Evolutionary conservation across 139 green algal species (phyloP).

Genomic region (Trebouxia sp.): DNA sequence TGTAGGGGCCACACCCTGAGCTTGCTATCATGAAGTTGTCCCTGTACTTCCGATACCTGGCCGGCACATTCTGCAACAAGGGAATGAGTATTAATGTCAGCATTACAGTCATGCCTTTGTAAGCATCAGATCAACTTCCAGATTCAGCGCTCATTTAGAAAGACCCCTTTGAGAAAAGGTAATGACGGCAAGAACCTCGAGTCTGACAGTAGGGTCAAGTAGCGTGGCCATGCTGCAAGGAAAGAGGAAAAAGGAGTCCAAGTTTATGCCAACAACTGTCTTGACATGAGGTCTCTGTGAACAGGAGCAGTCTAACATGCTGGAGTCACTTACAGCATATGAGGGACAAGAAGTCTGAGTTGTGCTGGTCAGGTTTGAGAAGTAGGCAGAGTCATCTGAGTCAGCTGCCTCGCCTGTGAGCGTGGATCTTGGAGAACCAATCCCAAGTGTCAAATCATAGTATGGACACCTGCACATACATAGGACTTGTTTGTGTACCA

Average conservation of each 20-base stretch:
- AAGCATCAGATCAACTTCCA: too few species aligned
- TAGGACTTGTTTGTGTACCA: too few species aligned
- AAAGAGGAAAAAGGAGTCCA: too few species aligned
- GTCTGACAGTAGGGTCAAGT: too few species aligned
- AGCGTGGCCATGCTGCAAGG: too few species aligned
- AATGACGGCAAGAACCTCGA: too few species aligned
- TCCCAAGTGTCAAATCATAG: not conserved
- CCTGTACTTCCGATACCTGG: not conserved
- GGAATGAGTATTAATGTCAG: not conserved
- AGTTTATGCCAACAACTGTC: too few species aligned
- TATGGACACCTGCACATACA: conserved; percentile 20
- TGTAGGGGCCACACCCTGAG: conserved; percentile 49
- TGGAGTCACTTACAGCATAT: too few species aligned
- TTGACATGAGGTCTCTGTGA: too few species aligned
- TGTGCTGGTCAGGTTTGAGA: not conserved
- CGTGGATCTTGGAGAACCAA: not conserved
- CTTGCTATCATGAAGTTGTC: not conserved
- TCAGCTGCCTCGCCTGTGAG: not conserved
- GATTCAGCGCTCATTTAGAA: too few species aligned
- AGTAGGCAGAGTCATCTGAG: conserved; percentile 6
- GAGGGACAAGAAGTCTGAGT: not conserved
- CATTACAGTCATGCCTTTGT: conserved; percentile 31
- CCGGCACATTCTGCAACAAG: not conserved
- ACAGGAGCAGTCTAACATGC: too few species aligned
- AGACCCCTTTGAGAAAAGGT: too few species aligned